Conservation (phyloP, 2,329 filamentous ascomycete species). For the Teratosphaeria destructans region DNA sequence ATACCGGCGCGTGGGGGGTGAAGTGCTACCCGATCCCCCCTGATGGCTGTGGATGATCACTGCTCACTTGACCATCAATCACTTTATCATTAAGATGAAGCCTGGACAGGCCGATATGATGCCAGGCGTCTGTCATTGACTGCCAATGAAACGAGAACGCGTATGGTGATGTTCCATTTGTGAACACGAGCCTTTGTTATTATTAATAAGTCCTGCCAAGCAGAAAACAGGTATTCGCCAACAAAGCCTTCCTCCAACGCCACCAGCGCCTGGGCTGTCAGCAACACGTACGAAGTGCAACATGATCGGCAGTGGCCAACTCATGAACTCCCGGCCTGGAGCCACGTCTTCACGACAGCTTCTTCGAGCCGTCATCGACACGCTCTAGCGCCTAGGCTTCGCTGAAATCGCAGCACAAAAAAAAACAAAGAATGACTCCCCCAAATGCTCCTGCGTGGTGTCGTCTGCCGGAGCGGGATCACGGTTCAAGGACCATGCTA, state of each 20-base stretch:
- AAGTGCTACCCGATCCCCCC: too few relatives aligned
- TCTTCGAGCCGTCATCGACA: neutral
- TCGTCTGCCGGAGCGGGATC: neutral
- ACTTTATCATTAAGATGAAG: too few relatives aligned
- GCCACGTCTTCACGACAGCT: neutral
- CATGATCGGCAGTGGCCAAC: neutral
- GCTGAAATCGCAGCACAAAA: neutral
- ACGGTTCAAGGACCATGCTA: neutral
- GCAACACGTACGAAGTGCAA: neutral
- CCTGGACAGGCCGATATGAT: too few relatives aligned
- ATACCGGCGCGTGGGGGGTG: too few relatives aligned
- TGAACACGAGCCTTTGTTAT: too few relatives aligned
- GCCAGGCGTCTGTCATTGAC: too few relatives aligned
- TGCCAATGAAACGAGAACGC: too few relatives aligned
- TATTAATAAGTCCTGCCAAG: too few relatives aligned
- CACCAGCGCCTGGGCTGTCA: neutral
- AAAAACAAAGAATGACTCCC: neutral
- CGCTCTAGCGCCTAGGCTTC: neutral
- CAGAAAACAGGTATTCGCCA: neutral
- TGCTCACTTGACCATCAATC: too few relatives aligned
- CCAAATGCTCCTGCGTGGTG: neutral
- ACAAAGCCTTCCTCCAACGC: neutral
- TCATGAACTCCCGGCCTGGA: neutral
- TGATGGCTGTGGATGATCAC: too few relatives aligned
- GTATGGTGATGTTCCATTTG: too few relatives aligned